Conservation (phyloP, 2,329 filamentous ascomycete species). For the Pseudogymnoascus sp. region DNA sequence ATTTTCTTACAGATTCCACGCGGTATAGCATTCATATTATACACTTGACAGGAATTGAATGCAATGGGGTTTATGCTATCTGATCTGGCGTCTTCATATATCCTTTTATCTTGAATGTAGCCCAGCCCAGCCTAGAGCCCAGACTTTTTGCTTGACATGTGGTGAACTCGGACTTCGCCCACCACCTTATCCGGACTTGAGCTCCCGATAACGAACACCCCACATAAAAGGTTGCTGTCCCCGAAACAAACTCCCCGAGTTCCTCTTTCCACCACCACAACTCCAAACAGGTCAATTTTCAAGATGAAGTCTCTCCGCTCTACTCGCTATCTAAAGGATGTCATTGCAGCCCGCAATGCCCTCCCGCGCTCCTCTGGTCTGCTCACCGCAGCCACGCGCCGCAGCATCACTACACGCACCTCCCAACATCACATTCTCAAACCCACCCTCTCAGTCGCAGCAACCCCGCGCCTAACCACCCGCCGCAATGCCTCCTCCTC, state of each 20-base stretch:
- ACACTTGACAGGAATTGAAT: not conserved
- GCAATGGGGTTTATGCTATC: not conserved
- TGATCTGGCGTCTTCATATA: not conserved
- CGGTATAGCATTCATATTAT: constrained; percentile 4
- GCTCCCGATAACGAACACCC: constrained; percentile 8
- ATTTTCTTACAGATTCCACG: not conserved
- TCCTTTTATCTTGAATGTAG: not conserved
- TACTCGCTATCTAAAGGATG: not conserved
- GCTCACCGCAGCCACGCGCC: not conserved
- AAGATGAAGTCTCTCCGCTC: constrained; percentile 9
- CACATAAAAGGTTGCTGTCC: constrained; percentile 7
- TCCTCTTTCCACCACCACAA: not conserved
- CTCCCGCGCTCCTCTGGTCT: not conserved
- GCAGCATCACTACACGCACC: constrained; percentile 12
- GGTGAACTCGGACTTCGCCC: constrained; percentile 1
- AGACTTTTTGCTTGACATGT: not conserved
- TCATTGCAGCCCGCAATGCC: not conserved
- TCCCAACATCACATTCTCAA: constrained; percentile 6
- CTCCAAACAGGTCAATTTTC: not conserved
- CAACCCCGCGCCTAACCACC: constrained; percentile 14
- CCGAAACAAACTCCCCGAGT: not conserved
- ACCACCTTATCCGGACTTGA: constrained; percentile 10
- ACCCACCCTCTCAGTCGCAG: constrained; percentile 3
- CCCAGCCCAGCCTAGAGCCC: not conserved
- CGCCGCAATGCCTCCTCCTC: constrained; percentile 18